phyloP scores from a whole-genome alignment of 768 basidiomycete genomes.

The Podaxis sp. region DNA sequence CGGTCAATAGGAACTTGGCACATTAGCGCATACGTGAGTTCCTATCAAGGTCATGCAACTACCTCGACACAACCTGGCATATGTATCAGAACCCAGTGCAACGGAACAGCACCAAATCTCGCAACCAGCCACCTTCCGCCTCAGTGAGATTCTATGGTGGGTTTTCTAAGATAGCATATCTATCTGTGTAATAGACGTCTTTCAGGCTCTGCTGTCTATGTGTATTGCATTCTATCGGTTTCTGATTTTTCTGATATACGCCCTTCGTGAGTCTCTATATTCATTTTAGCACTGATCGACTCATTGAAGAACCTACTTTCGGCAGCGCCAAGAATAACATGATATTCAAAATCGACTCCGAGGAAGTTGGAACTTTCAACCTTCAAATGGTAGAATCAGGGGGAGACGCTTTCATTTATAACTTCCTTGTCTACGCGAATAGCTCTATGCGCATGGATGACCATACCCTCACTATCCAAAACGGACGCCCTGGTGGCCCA shows the following conservation, averaged over 20 bases:
- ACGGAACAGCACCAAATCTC: background rate
- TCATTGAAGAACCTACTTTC: background rate
- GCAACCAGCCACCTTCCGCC: background rate
- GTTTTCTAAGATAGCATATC: background rate
- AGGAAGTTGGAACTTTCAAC: background rate
- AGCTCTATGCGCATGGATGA: slow-evolving; percentile 3
- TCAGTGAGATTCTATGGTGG: slow-evolving; percentile 4
- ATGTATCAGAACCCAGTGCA: background rate
- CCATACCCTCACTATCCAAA: slow-evolving; percentile 17
- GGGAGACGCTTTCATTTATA: background rate
- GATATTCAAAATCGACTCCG: slow-evolving; percentile 6
- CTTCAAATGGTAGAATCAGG: background rate
- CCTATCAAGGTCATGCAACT: background rate
- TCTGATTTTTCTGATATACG: background rate
- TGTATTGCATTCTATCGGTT: slow-evolving; percentile 7
- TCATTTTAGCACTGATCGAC: background rate
- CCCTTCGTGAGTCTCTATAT: background rate
- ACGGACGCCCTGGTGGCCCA: background rate
- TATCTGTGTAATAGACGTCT: background rate
- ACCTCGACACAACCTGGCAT: background rate
- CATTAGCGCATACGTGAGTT: background rate
- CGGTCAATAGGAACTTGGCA: slow-evolving; percentile 2
- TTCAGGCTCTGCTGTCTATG: slow-evolving; percentile 8
- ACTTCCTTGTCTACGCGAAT: slow-evolving; percentile 11
- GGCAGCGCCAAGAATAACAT: background rate